Conservation (phyloP, 345 rosid genomes). For the Eucalyptus victrix region DNA sequence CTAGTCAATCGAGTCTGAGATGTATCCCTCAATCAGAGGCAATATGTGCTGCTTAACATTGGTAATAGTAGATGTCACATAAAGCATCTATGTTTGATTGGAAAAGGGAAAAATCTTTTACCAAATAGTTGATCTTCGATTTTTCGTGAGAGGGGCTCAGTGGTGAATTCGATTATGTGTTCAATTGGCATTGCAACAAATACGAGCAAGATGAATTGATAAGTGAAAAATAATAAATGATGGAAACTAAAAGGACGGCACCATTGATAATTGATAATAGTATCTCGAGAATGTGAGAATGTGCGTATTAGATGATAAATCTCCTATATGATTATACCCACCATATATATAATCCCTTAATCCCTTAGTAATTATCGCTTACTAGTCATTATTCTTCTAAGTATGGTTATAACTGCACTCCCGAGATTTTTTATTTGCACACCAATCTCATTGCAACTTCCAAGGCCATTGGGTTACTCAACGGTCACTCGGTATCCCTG, state of each 20-base stretch:
- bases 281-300: neutral
- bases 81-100: neutral
- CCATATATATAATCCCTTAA: neutral
- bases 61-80: neutral
- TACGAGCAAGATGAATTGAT: neutral
- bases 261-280: neutral
- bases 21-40: neutral
- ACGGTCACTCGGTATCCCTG: neutral
- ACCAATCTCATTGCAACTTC: neutral
- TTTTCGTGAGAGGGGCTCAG: neutral
- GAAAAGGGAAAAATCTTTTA: neutral
- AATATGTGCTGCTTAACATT: neutral
- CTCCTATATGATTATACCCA: neutral
- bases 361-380: neutral
- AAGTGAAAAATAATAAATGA: neutral
- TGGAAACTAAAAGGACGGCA: neutral
- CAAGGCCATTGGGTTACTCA: neutral
- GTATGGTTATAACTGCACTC: neutral
- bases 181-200: neutral
- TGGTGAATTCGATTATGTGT: neutral
- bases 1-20: neutral
- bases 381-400: neutral
- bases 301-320: neutral
- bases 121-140: neutral
- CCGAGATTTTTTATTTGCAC: neutral